Evolutionary conservation across 2,329 filamentous ascomycete species (phyloP), one percentile per base, ranked within the genome.

Genomic region (Chaetomium globosum): DNA sequence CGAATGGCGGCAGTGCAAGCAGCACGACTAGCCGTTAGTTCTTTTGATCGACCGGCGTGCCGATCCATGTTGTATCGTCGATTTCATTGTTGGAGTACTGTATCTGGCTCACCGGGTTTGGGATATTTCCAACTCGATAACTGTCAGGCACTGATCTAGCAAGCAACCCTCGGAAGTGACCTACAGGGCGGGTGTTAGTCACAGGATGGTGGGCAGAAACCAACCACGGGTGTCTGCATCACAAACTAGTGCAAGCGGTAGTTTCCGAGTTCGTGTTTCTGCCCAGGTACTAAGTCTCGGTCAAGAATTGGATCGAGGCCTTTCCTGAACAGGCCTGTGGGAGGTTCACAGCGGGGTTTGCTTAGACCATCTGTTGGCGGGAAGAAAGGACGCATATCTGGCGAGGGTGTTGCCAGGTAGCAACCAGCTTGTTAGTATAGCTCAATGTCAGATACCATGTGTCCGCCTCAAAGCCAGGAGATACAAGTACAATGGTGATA

Each of bases 21-120:
- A 59, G 55, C 55, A 55, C 54, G 4, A 19, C 54, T 19, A 57
- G 55, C 49, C 26, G 33, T 9, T 59, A 61, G 31, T 21, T 19
- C 21, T 49, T 21, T 1, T 10, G 16, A 57, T 28, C 33, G 10
- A 43, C 5, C 13, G 3, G 23, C 30, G 30, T 23, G 19, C 23
- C 54, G 46, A 58, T 56, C 51, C 54, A 21, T 5, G 16, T 7
- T 7, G 60, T 57, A 63, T 51, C 43, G 43, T 19, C 30, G 8
- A 28, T 23, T 9, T 28, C 12, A 39, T 46, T 48, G 51, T 21
- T 61, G 23, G 26, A 28, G 21, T 51, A 28, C 12, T 16, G 4
- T 10, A 21, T 23, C 21, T 28, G 23, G 23, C 48, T 23, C 21
- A 2, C n/a, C 46, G 46, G 10, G 9, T 8, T n/a, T n/a, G 8